These are phyloP conservation scores for Taphrina confusa DNA, from an alignment of 1,139 yeast genomes.

Conservation along the genomic window DNA sequence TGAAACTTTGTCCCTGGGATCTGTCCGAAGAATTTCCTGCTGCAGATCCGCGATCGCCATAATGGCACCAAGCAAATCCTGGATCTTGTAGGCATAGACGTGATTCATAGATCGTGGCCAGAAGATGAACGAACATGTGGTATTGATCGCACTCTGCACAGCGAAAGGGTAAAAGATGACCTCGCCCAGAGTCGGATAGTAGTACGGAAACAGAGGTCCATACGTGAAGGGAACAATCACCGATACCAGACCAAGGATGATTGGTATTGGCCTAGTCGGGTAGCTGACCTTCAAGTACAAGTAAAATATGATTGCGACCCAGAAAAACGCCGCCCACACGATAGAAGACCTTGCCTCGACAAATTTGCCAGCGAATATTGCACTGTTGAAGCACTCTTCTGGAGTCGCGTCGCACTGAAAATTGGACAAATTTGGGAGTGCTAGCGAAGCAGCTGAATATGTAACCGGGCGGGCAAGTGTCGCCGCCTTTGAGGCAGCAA, in stretches of 20 bases:
- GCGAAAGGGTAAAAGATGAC: slow-evolving; percentile 29
- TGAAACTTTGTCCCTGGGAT: slow-evolving; percentile 28
- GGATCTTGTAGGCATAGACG: slow-evolving; percentile 22
- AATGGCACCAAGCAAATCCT: slow-evolving; percentile 17
- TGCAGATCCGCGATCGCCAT: slow-evolving; percentile 21
- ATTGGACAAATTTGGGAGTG: slow-evolving; percentile 4
- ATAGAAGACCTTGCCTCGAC: slow-evolving; percentile 32
- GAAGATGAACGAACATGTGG: slow-evolving; percentile 32
- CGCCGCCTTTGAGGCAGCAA: slow-evolving; percentile 36
- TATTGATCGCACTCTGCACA: slow-evolving; percentile 31
- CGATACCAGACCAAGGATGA: slow-evolving; percentile 27
- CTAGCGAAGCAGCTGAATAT: neutral
- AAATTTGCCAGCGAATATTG: slow-evolving; percentile 35
- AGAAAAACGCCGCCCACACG: slow-evolving; percentile 32
- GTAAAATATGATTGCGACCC: slow-evolving; percentile 21
- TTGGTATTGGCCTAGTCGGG: slow-evolving; percentile 19
- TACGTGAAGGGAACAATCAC: slow-evolving; percentile 22
- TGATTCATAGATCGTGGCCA: slow-evolving; percentile 37
- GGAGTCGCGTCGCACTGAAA: slow-evolving; percentile 18
- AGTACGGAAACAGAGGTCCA: slow-evolving; percentile 37
- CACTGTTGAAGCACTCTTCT: slow-evolving; percentile 24
- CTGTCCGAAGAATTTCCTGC: slow-evolving; percentile 18
- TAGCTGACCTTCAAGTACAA: slow-evolving; percentile 30
- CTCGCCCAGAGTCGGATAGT: slow-evolving; percentile 29
- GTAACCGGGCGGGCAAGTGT: slow-evolving; percentile 18